Percentiles rank a stretch among this genome's conserved stretches.
phyloP scores from a whole-genome alignment of 192 early-diverging fungal genomes.

The Coemansia sp. region DNA sequence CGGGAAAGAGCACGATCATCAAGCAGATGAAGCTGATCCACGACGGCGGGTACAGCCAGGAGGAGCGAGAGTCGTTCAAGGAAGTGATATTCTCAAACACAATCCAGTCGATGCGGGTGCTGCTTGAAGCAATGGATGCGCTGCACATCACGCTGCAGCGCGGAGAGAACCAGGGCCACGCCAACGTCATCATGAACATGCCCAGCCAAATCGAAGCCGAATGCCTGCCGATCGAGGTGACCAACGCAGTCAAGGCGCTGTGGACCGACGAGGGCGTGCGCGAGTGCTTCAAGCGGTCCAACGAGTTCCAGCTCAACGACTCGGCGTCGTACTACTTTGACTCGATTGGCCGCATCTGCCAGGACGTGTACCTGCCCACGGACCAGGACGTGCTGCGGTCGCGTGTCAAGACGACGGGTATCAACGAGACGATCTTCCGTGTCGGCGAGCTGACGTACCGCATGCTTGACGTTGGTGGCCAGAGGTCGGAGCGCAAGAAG shows the following conservation, averaged over 20 bases:
- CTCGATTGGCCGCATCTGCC: conserved; percentile 84
- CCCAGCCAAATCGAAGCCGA: conserved; percentile 89
- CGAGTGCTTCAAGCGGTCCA: conserved; percentile 74
- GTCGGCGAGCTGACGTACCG: conserved; percentile 92
- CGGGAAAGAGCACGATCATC: conserved; percentile 95
- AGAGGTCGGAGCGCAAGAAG: conserved; percentile 97
- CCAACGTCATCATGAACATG: conserved; percentile 73
- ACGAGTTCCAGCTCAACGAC: conserved; percentile 97
- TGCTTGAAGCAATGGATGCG: conserved; percentile 91
- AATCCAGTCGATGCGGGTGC: conserved; percentile 93
- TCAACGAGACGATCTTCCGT: conserved; percentile 91
- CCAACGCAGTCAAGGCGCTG: conserved; percentile 75
- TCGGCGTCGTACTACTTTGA: conserved; percentile 98
- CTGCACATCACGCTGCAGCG: conserved; percentile 75
- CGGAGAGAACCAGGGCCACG: conserved; percentile 68
- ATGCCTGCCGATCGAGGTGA: conserved; percentile 75
- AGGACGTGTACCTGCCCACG: conserved; percentile 77
- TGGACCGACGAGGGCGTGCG: conserved; percentile 86
- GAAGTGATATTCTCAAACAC: conserved; percentile 97
- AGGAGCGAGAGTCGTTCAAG: conserved; percentile 91
- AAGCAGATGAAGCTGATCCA: conserved; percentile 99
- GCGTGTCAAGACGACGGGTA: conserved; percentile 96
- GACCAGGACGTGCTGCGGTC: conserved; percentile 97
- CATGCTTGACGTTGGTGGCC: conserved; percentile 98
- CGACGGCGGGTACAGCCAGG: conserved; percentile 86